These are phyloP conservation scores for Wickerhamomyces ciferrii DNA, from an alignment of 805 yeast genomes.

Conservation along the genomic window DNA sequence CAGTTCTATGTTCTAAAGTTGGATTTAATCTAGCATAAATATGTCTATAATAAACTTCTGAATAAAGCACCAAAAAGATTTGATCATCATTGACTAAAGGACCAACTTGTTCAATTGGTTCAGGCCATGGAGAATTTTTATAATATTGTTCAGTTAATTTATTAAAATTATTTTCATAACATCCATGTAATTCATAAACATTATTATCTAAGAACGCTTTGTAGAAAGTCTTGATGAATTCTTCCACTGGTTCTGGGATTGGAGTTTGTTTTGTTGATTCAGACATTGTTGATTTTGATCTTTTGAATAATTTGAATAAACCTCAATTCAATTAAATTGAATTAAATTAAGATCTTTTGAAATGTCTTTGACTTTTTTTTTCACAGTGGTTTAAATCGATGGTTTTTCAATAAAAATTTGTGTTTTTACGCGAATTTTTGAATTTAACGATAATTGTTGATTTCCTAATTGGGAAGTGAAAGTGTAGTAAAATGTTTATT, in stretches of 20 bases:
- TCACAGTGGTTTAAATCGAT: no score
- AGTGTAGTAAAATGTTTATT: no score
- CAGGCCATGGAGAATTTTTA: slow-evolving; percentile 39
- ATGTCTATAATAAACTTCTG: slow-evolving; percentile 46
- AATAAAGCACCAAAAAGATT: slow-evolving; percentile 38
- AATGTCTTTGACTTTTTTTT: no score
- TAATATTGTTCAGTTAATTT: slow-evolving; percentile 39
- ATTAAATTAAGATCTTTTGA: no score
- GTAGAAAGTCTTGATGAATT: slow-evolving; percentile 38
- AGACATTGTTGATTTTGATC: slow-evolving; percentile 1
- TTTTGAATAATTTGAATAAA: no score
- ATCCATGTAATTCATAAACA: slow-evolving; percentile 35
- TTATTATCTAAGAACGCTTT: slow-evolving; percentile 37
- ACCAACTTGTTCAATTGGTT: slow-evolving; percentile 35
- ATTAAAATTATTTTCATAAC: slow-evolving; percentile 40
- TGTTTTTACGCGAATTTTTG: no score
- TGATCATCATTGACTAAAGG: slow-evolving; percentile 39
- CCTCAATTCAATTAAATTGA: no score
- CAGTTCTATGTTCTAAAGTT: slow-evolving; percentile 37
- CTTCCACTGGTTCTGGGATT: slow-evolving; percentile 38
- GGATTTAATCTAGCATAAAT: slow-evolving; percentile 39
- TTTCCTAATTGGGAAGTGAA: no score
- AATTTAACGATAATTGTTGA: no score
- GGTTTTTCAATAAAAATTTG: no score
- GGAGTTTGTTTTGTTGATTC: slow-evolving; percentile 2